Percentiles rank a stretch among this genome's conserved stretches.
Conservation (phyloP, 2,329 filamentous ascomycete species). For the Penicillium sp. region DNA sequence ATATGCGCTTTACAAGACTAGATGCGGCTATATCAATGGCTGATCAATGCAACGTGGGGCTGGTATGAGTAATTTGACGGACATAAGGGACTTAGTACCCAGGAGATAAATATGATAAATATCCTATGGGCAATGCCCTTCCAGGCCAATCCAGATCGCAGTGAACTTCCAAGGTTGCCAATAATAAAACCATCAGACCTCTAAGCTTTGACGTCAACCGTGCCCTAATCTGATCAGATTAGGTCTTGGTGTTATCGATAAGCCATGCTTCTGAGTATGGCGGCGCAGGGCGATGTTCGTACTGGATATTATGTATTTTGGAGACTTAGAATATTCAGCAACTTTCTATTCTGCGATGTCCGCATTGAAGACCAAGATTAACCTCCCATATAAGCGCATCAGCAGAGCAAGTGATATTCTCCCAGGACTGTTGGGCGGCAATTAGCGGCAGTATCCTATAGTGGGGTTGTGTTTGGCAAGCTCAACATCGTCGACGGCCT, state of each 20-base stretch:
- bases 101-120: neutral
- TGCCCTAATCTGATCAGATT: constrained; percentile 7
- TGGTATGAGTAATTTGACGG: neutral
- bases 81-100: no score
- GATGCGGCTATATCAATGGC: constrained; percentile 8
- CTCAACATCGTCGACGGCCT: neutral
- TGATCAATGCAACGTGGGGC: constrained; percentile 8
- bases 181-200: neutral
- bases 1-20: neutral
- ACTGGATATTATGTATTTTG: neutral
- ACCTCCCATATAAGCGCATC: no score
- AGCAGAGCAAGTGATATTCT: neutral
- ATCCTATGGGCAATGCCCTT: neutral
- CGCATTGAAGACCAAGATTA: neutral
- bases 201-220: neutral
- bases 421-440: constrained; percentile 5
- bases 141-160: neutral
- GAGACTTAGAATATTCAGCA: neutral
- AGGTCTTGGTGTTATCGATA: neutral
- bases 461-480: constrained; percentile 6
- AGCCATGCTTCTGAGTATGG: neutral
- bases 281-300: neutral
- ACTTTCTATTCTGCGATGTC: accelerated
- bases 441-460: constrained; percentile 15
- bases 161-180: neutral